Evolutionary conservation across 495 filamentous ascomycete genomes (phyloP).

Genomic region (Xylaria bambusicola): DNA sequence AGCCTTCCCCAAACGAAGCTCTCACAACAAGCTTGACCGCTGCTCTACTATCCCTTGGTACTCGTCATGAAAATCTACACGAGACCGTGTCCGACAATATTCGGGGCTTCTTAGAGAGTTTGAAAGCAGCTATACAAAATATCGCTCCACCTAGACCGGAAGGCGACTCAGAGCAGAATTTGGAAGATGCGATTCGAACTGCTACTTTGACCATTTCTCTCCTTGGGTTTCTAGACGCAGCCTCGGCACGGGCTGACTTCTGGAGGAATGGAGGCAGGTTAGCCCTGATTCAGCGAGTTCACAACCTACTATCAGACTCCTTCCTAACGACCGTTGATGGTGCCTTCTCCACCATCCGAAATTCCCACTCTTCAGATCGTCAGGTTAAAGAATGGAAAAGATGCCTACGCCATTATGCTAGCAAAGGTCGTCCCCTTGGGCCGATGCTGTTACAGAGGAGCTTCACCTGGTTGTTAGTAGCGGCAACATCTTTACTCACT

Average conservation of each 20-base stretch:
- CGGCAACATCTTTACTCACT: conserved; percentile 72
- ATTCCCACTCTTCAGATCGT: conserved; percentile 53
- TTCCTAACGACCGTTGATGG: conserved; percentile 85
- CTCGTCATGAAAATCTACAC: conserved; percentile 65
- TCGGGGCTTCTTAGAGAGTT: conserved; percentile 68
- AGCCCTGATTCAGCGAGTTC: conserved; percentile 66
- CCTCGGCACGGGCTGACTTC: conserved; percentile 71
- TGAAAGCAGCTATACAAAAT: conserved; percentile 45
- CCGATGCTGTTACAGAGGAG: conserved; percentile 89
- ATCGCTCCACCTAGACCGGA: conserved; percentile 46
- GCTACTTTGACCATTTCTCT: conserved; percentile 78
- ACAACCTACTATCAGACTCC: conserved; percentile 72
- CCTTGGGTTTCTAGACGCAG: conserved; percentile 83
- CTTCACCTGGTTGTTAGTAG: conserved; percentile 80
- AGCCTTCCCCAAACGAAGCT: conserved; percentile 87
- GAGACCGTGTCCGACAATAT: conserved; percentile 61
- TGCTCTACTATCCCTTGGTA: conserved; percentile 76
- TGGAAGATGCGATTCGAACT: conserved; percentile 65
- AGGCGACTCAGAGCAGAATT: conserved; percentile 53
- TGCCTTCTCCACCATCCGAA: conserved; percentile 81
- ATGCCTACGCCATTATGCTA: conserved; percentile 79
- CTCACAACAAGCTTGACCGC: conserved; percentile 75
- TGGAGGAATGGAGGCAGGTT: conserved; percentile 74
- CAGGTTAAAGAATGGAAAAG: conserved; percentile 74
- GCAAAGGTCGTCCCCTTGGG: conserved; percentile 75